A percentile compares a stretch with the other conserved stretches of the same genome.
Evolutionary conservation across 768 basidiomycete genomes (phyloP).

Genomic region (Crassisporium funariophilum): DNA sequence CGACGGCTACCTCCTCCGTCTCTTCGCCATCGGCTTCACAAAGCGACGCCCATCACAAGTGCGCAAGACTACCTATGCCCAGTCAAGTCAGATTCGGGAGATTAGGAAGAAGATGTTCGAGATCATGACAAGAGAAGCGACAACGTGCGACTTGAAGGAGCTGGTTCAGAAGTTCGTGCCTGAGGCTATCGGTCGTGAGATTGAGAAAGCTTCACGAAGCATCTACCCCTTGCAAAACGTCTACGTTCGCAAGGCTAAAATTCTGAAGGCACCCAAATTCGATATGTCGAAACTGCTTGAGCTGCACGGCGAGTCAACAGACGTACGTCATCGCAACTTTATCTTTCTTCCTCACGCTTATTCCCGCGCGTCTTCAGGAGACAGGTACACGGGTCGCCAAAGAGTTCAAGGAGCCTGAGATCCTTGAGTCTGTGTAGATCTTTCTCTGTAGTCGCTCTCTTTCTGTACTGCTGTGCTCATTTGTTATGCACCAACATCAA

Average conservation of each 20-base stretch:
- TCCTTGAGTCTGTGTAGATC: constrained; percentile 86
- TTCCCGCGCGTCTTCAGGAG: constrained; percentile 54
- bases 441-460: constrained; percentile 37
- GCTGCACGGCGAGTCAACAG: constrained; percentile 92
- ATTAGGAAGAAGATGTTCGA: constrained; percentile 99
- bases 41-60: constrained; percentile 96
- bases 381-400: constrained; percentile 91
- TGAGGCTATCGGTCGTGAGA: constrained; percentile 98
- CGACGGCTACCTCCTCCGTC: constrained; percentile 98
- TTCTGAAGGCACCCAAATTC: constrained; percentile 97
- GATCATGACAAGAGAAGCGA: constrained; percentile 95
- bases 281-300: constrained; percentile 95
- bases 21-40: constrained; percentile 99
- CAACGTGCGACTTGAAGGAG: constrained; percentile 96
- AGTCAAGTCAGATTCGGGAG: constrained; percentile 92
- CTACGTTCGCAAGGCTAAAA: constrained; percentile 99
- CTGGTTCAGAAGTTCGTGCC: constrained; percentile 98
- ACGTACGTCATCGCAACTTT: constrained; percentile 58
- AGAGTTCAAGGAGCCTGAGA: constrained; percentile 98
- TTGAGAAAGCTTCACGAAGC: constrained; percentile 94
- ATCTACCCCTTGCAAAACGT: constrained; percentile 99
- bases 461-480: constrained; percentile 32
- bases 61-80: constrained; percentile 98
- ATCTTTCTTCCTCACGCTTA: constrained; percentile 11
- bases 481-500: constrained; percentile 19